phyloP scores from a whole-genome alignment of 2,329 filamentous ascomycete species.

The Colletotrichum destructivum region DNA sequence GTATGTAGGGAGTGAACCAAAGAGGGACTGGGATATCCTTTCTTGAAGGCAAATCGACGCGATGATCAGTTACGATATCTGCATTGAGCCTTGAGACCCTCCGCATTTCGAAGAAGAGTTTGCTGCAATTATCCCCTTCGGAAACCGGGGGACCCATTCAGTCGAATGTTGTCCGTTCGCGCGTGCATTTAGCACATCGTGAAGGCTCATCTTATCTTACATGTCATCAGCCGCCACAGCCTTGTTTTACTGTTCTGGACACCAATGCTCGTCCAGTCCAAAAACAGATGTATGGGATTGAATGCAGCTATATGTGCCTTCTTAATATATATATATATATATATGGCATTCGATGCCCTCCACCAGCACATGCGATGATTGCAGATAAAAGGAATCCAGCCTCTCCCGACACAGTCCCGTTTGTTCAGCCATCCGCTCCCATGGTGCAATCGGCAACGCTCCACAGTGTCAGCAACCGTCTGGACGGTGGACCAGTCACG shows the following conservation, averaged over 20 bases:
- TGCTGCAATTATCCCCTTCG: constrained; percentile 1
- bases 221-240: neutral
- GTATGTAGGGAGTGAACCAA: neutral
- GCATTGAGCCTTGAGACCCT: constrained; percentile 13
- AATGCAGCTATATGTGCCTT: constrained; percentile 17
- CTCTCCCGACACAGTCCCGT: constrained; percentile 10
- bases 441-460: constrained; percentile 25
- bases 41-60: neutral
- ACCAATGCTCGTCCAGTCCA: neutral
- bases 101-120: neutral
- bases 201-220: constrained; percentile 20
- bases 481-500: constrained; percentile 7
- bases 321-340: neutral
- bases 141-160: constrained; percentile 17
- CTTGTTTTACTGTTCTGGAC: constrained; percentile 8
- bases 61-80: constrained; percentile 12
- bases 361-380: neutral
- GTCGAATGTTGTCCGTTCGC: constrained; percentile 12
- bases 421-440: neutral
- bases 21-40: constrained; percentile 4
- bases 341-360: neutral
- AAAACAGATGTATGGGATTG: neutral
- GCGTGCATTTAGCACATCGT: constrained; percentile 19
- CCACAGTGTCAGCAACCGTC: constrained; percentile 26
- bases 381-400: neutral